Evolutionary conservation across 345 rosid species (phyloP), one percentile per base, ranked within the genome.

Genomic region (Linum lewisii): DNA sequence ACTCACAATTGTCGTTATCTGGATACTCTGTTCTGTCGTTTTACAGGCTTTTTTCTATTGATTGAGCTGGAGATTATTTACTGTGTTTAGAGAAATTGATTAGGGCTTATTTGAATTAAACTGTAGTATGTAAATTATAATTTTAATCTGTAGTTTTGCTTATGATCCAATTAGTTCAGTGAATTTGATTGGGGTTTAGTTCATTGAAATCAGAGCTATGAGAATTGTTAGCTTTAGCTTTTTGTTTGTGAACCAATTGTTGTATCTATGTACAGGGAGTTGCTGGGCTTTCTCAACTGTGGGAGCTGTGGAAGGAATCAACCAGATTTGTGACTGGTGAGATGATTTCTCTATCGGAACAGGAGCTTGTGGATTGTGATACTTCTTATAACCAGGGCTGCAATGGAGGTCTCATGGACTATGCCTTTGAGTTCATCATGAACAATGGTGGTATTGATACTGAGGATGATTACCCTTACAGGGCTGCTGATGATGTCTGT

Each of bases 241-340:
- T 42, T 42, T 42, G 18, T 42, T 42, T 42, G 47, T n/a, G n/a
- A n/a, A n/a, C n/a, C n/a, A n/a, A 42, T 42, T 20, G 20, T 25
- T 24, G 44, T 5, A 49, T 61, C 20, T 25, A 6, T 51, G 50
- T 7, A 16, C 29, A 71, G 74, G 74, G 66, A 71, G 74, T 51
- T 71, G 74, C 70, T 71, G 74, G 74, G 66, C 74, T 11, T 71
- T 71, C 66, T 71, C 74, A 21, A 71, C 74, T n/a, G 45, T 71
- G 34, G 66, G 26, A 23, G 66, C 74, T 0, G 74, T 71, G 32
- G 74, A 71, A 62, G 74, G 74, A 37, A 71, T 71, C 15, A 71
- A 71, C 74, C 66, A 71, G 51, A 71, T 71, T n/a, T 24, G 74
- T 61, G 11, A 71, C 74, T 25, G 74, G 74, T n/a, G 66, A 66